Conservation (phyloP, 768 basidiomycete genomes). For the Lactarius akahatsu region DNA sequence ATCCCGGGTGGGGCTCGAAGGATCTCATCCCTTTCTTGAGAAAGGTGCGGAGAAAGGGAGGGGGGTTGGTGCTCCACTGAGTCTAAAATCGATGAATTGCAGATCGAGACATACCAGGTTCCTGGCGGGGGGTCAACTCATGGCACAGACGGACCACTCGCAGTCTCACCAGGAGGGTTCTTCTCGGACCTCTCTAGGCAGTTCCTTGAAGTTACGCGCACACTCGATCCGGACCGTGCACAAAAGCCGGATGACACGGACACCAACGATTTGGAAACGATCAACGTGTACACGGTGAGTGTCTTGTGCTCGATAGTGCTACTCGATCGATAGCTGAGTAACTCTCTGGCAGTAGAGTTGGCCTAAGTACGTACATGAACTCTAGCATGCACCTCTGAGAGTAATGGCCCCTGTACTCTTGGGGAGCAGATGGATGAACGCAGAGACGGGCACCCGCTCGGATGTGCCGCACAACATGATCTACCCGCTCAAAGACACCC, state of each 20-base stretch:
- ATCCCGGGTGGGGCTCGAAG: constrained; percentile 60
- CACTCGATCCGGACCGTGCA: constrained; percentile 29
- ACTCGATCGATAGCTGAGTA: neutral
- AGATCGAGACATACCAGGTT: constrained; percentile 43
- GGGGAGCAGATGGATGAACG: constrained; percentile 50
- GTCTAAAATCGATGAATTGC: neutral
- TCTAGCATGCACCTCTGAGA: neutral
- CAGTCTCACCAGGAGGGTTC: constrained; percentile 35
- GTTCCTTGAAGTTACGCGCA: constrained; percentile 32
- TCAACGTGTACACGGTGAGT: constrained; percentile 33
- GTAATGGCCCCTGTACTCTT: neutral
- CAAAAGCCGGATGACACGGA: constrained; percentile 24
- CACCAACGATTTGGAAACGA: constrained; percentile 30
- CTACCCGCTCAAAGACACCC: constrained; percentile 37
- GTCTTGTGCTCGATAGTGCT: neutral
- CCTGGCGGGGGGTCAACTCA: constrained; percentile 38
- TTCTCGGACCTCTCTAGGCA: constrained; percentile 32
- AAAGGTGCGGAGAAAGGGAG: constrained; percentile 42
- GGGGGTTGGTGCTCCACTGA: neutral
- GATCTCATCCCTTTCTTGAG: constrained; percentile 55
- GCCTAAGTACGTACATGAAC: constrained; percentile 36
- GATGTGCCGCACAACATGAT: constrained; percentile 42
- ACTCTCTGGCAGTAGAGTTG: constrained; percentile 21
- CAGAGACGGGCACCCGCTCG: constrained; percentile 41
- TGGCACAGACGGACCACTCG: constrained; percentile 47